A percentile compares a stretch with the other conserved stretches of the same genome.
Conservation (phyloP, 1,284 basidiomycete species). For the Coniophora puteana region DNA sequence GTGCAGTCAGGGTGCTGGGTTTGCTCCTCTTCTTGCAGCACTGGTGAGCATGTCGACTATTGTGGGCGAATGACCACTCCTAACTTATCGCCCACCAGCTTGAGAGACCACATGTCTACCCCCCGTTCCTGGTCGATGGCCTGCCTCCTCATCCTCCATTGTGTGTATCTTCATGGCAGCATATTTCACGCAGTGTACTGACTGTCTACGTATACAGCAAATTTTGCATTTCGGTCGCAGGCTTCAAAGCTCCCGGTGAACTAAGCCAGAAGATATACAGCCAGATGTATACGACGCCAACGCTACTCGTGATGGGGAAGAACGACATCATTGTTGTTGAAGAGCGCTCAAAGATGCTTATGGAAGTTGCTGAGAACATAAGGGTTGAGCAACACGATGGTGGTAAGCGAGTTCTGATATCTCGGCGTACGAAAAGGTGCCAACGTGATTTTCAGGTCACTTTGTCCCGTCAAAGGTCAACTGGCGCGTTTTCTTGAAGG, state of each 20-base stretch:
- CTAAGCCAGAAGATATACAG: constrained; percentile 53
- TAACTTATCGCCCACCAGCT: constrained; percentile 15
- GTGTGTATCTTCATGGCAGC: constrained; percentile 41
- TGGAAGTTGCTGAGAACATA: constrained; percentile 53
- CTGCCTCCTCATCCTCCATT: constrained; percentile 63
- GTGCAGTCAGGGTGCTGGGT: constrained; percentile 73
- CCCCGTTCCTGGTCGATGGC: constrained; percentile 65
- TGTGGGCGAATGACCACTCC: not conserved
- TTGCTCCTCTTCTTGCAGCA: constrained; percentile 73
- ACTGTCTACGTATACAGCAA: constrained; percentile 36
- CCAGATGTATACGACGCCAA: constrained; percentile 62
- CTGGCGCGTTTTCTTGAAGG: constrained; percentile 70
- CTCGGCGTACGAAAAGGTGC: not conserved
- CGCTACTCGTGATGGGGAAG: constrained; percentile 77
- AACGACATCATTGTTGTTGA: constrained; percentile 79
- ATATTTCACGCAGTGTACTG: not conserved
- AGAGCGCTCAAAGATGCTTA: constrained; percentile 51
- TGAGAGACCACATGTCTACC: constrained; percentile 41
- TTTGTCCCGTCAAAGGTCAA: constrained; percentile 72
- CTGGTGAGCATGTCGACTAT: constrained; percentile 41
- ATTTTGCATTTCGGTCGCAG: constrained; percentile 69
- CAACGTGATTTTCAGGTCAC: constrained; percentile 48
- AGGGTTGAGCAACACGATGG: constrained; percentile 74
- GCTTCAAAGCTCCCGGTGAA: constrained; percentile 56
- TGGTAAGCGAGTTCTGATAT: constrained; percentile 42